These are phyloP conservation scores for Suillus subalutaceus DNA, from an alignment of 768 basidiomycete species.

Conservation along the genomic window DNA sequence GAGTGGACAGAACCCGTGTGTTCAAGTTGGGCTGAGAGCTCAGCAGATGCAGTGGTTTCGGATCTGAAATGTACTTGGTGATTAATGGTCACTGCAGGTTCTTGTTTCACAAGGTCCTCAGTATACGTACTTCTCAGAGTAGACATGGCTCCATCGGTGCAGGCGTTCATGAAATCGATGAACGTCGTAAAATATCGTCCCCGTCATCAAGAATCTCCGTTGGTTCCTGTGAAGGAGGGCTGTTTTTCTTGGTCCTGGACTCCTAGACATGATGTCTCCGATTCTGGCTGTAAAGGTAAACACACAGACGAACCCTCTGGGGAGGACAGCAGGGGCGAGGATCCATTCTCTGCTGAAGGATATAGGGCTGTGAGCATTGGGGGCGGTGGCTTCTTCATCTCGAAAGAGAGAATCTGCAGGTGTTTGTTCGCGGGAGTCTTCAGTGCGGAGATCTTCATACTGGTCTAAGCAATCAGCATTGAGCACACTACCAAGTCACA, in stretches of 20 bases:
- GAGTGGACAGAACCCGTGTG: neutral
- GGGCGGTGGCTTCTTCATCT: neutral
- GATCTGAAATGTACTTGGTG: neutral
- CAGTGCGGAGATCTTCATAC: neutral
- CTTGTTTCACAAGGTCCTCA: neutral
- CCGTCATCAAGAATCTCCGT: neutral
- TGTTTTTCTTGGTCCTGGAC: neutral
- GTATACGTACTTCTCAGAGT: conserved; percentile 1
- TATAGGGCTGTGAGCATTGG: neutral
- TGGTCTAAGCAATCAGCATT: neutral
- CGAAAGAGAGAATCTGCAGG: neutral
- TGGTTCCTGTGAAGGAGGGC: neutral
- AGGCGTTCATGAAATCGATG: neutral
- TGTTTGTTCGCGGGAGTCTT: neutral
- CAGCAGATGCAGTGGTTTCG: neutral
- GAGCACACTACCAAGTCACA: no score
- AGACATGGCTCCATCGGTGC: neutral
- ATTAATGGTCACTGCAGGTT: neutral
- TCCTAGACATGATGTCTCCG: neutral
- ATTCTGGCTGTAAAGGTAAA: neutral
- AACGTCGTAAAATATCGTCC: neutral
- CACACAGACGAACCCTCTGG: neutral
- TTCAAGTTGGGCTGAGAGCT: neutral
- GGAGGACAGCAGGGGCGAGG: neutral
- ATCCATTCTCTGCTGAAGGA: neutral